Base-by-base conservation (phyloP, 2,329 filamentous ascomycete species). In the Ophiosphaerella narmari region DNA sequence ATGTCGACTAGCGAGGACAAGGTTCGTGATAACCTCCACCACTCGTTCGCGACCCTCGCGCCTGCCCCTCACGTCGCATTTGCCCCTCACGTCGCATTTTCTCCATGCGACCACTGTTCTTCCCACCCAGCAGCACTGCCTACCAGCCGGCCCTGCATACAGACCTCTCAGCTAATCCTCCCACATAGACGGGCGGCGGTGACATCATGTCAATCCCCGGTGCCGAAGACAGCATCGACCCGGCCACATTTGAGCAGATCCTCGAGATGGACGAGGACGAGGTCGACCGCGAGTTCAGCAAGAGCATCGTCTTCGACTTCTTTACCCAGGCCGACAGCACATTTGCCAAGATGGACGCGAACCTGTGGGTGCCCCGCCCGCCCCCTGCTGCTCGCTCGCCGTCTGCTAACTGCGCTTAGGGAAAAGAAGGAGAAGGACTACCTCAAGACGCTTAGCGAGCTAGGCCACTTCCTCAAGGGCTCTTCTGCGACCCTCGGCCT, bases 181-280 rank as follows among this genome's bases (percentile, higher is more conserved):
- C 23, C 26, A 34, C 11, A 44, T 55, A 71, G 65, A 63, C 39
- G 59, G 59, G 55, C 53, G 68, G 50, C 44, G 63, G 59, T 35
- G 63, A 64, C 66, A 72, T 72, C 60, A 73, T 73, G 70, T 60
- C 58, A 31, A 70, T 85, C 65, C 79, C 80, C 52, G 84, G 89
- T 52, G 84, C 91, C 59, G 86, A 85, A 52, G 89, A 94, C 59
- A 81, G 82, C 70, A 86, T 99, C 75, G 93, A 97, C 73, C 77
- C 80, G 54, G 72, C 75, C 47, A 96, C 91, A 48, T 99, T 99
- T 67, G 86, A 87, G 65, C 94, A 97, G 79, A 97, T 99, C 72
- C 84, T 97, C 56, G 94, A 97, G 75, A 97, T 99, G 93, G 94
- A 99, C 73, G 94, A 97, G 58, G 89, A 90, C 58, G 88, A 90